Conservation (phyloP, 202 grass and related monocot genomes). For the Elaeis oleifera region DNA sequence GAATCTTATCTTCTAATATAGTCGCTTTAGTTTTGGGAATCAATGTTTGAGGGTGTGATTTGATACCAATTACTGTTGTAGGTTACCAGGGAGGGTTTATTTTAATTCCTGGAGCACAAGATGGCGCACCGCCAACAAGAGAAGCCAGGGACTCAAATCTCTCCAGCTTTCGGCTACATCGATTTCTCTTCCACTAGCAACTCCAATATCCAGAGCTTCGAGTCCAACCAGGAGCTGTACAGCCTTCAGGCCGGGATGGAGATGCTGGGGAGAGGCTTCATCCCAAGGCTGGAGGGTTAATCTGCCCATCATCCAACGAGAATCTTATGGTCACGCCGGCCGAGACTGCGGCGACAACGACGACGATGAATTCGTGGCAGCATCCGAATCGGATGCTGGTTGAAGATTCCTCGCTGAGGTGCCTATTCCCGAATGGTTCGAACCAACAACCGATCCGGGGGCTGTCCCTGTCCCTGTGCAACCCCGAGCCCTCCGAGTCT, state of each 20-base stretch:
- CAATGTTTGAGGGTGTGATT: too few species aligned
- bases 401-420: conserved; percentile 10
- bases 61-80: too few species aligned
- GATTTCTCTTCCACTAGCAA: conserved; percentile 41
- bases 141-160: too few species aligned
- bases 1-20: too few species aligned
- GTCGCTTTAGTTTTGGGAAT: too few species aligned
- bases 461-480: conserved; percentile 59
- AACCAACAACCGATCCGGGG: conserved; percentile 26
- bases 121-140: too few species aligned
- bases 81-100: too few species aligned
- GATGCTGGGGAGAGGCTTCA: conserved; percentile 40
- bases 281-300: conserved; percentile 8
- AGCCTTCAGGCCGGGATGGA: conserved; percentile 58
- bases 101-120: too few species aligned
- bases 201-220: conserved; percentile 46
- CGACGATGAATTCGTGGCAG: neutral
- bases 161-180: conserved; percentile 24
- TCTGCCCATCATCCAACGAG: neutral
- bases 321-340: conserved; percentile 19
- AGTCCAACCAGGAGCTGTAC: conserved; percentile 46
- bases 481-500: conserved; percentile 15
- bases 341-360: neutral
- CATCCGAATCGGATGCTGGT: conserved; percentile 5
- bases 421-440: conserved; percentile 7